Percentiles rank a stretch among this genome's conserved stretches.
Evolutionary conservation across 139 green algal genomes (phyloP).

Genomic region (Volvox reticuliferus): DNA sequence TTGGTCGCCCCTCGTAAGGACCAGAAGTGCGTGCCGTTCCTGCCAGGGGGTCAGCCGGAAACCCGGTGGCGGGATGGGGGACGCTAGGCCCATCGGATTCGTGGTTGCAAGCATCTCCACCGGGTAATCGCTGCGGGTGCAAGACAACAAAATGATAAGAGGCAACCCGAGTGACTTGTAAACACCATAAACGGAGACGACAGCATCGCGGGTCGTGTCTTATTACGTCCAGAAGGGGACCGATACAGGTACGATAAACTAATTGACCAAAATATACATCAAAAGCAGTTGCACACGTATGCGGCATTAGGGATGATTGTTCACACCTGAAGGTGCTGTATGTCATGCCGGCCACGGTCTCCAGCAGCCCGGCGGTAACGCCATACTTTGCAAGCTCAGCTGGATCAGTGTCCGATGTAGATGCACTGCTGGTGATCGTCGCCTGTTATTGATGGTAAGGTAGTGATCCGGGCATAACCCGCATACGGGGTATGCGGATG

Average conservation of each 20-base stretch:
- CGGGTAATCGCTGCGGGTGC: constrained; percentile 37
- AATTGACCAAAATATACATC: no score
- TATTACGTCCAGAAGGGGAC: no score
- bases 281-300: neutral
- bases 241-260: no score
- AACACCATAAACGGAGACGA: no score
- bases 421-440: neutral
- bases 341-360: constrained; percentile 43
- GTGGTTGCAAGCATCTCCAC: constrained; percentile 37
- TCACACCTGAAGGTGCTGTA: constrained; percentile 59
- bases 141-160: no score
- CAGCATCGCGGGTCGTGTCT: no score
- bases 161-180: no score
- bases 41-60: constrained; percentile 77
- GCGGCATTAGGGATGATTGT: neutral
- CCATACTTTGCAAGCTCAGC: constrained; percentile 39
- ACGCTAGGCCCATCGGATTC: constrained; percentile 23
- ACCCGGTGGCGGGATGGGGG: neutral
- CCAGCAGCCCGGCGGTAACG: constrained; percentile 38
- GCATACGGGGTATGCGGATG: no score
- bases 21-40: constrained; percentile 79
- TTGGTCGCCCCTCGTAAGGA: constrained; percentile 73
- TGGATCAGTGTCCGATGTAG: neutral
- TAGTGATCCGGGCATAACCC: no score
- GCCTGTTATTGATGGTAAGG: neutral